phyloP scores from a whole-genome alignment of 148 eudicot species.

The Diospyros lotus region DNA sequence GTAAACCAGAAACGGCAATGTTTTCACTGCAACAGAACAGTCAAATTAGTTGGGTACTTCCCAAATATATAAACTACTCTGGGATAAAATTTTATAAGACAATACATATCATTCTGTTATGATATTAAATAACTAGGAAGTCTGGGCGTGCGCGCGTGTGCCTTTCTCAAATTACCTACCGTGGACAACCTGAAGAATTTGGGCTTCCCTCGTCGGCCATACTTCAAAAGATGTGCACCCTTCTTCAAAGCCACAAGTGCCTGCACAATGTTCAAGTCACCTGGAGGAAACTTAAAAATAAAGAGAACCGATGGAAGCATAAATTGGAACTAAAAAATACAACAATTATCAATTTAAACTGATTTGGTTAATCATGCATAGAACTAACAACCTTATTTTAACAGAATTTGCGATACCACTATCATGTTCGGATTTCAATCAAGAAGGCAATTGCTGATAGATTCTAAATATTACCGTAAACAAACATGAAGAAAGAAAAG shows the following conservation, averaged over 20 bases:
- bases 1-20: neutral
- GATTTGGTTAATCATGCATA: neutral
- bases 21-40: neutral
- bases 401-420: neutral
- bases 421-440: neutral
- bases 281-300: neutral
- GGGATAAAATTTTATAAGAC: neutral
- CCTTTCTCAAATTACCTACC: constrained; percentile 18
- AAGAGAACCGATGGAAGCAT: neutral
- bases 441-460: neutral
- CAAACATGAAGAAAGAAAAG: neutral
- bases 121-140: neutral
- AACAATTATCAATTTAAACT: neutral
- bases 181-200: constrained; percentile 33
- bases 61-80: neutral
- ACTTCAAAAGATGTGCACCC: constrained; percentile 39
- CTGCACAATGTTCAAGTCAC: constrained; percentile 13
- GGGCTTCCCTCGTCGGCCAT: constrained; percentile 31
- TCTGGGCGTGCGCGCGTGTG: neutral
- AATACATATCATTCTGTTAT: neutral
- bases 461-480: too few relatives aligned
- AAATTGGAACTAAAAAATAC: neutral
- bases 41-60: neutral
- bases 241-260: constrained; percentile 34
- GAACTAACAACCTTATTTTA: neutral